Percentiles rank a stretch among this genome's conserved stretches.
These are phyloP conservation scores for Exophiala mesophila DNA, from an alignment of 2,329 filamentous ascomycete genomes.

Conservation along the genomic window DNA sequence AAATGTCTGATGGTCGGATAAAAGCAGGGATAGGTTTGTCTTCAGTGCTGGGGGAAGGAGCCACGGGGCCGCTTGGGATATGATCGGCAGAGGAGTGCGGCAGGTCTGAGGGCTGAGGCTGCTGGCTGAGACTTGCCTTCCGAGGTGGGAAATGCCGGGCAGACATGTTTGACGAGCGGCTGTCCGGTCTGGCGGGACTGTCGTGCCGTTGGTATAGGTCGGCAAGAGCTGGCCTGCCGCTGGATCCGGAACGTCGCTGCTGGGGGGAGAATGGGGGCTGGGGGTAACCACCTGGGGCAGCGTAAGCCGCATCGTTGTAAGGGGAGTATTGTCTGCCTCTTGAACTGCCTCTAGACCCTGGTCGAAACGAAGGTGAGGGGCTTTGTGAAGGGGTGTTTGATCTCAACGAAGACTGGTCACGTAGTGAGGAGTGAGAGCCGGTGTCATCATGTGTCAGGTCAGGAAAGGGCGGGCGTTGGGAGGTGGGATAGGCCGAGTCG, in stretches of 20 bases:
- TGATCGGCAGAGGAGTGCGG: conserved; percentile 3
- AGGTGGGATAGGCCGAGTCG: conserved; percentile 22
- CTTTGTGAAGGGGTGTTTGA: conserved; percentile 19
- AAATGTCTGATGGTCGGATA: conserved; percentile 71
- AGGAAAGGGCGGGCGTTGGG: conserved; percentile 20
- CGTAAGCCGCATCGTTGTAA: conserved; percentile 15
- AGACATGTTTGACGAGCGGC: conserved; percentile 21
- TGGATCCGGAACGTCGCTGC: conserved; percentile 14
- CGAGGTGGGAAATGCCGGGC: conserved; percentile 51
- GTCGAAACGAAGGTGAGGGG: conserved; percentile 23
- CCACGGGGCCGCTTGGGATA: neutral
- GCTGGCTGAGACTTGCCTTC: conserved; percentile 57
- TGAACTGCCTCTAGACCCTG: conserved; percentile 24
- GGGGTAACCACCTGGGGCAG: conserved; percentile 8
- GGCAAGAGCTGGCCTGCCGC: conserved; percentile 24
- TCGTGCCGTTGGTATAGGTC: conserved; percentile 19
- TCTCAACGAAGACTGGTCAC: conserved; percentile 16
- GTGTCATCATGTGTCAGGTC: conserved; percentile 21
- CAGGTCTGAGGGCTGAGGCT: conserved; percentile 19
- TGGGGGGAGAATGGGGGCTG: conserved; percentile 9
- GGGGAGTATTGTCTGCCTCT: conserved; percentile 20
- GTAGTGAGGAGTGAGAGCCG: conserved; percentile 6
- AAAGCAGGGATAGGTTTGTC: conserved; percentile 38
- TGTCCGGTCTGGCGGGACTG: conserved; percentile 24
- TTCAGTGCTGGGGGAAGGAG: conserved; percentile 1